Base-by-base conservation (phyloP, 768 basidiomycete genomes). In the Tricholomella constricta region DNA sequence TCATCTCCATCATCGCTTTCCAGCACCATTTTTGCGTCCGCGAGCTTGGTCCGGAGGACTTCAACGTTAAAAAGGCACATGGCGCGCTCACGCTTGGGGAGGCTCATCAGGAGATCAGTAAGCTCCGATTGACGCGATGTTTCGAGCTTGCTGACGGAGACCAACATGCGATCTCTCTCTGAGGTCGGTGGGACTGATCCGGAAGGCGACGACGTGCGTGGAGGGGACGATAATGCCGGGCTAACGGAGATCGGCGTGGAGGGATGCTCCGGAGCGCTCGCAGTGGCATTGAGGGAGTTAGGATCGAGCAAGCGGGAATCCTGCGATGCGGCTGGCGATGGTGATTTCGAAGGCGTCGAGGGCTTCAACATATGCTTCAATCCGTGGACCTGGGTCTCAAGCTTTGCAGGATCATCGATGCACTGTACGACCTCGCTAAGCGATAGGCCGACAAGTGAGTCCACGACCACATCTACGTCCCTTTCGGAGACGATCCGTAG, bases 11-110 rank as follows among this genome's bases (percentile, higher is more conserved):
- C 87, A 6, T 84, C 83, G 55, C 82, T 86, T 36, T 92, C 89
- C 53, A 96, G 68, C 19, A 96, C 88, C 62, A 80, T 74, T 72
- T 87, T 89, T 14, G 94, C 94, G 59, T 94, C 92, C 1, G 79
- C 80, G 17, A 95, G 73, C 72, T 95, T 95, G 19, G 73, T 77
- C 45, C 84, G 79, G 22, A 95, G 76, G 25, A 91, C 79, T 60
- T 94, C 91, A 11, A 78, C 76, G 58, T 93, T 95, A 78, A 96
- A 96, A 35, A 95, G 74, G 70, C 93, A 94, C 83, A 95, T 80
- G 0, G 91, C 92, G 12, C 93, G 83, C 58, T 96, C 94, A 54
- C 89, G 83, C 70, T 94, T 95, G 1, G 89, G 86, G 15, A 96
- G 77, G 60, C 85, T 87, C 87, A 94, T 89, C 31, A 95, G 71